These are phyloP conservation scores for Macroventuria anomochaeta DNA, from an alignment of 2,329 filamentous ascomycete species.

Conservation along the genomic window DNA sequence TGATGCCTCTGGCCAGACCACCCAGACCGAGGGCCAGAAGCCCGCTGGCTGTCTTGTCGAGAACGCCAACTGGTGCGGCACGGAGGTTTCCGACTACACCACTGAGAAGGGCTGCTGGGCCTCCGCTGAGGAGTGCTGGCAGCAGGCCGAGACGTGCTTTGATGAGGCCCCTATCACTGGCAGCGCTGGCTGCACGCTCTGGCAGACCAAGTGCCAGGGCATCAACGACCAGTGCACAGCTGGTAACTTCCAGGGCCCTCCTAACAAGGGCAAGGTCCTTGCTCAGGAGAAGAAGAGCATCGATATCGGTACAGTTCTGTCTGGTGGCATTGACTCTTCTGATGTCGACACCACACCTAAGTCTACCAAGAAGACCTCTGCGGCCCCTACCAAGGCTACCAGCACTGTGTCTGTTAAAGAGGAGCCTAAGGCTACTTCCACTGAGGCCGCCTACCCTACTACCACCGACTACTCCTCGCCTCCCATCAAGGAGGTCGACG, in stretches of 20 bases:
- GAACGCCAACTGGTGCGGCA: slow-evolving; percentile 76
- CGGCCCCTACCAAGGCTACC: neutral
- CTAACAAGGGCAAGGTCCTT: slow-evolving; percentile 51
- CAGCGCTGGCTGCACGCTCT: slow-evolving; percentile 64
- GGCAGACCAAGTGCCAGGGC: slow-evolving; percentile 66
- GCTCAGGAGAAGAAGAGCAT: slow-evolving; percentile 40
- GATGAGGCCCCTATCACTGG: slow-evolving; percentile 65
- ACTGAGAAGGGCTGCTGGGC: slow-evolving; percentile 66
- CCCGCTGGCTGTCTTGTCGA: slow-evolving; percentile 65
- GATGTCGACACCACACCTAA: slow-evolving; percentile 24
- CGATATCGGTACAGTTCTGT: slow-evolving; percentile 40
- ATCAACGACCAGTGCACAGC: slow-evolving; percentile 52
- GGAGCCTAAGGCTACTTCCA: neutral
- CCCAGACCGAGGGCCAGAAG: slow-evolving; percentile 59
- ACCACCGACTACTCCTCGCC: slow-evolving; percentile 13
- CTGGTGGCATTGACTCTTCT: slow-evolving; percentile 3
- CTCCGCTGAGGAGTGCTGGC: slow-evolving; percentile 55
- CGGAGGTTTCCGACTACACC: slow-evolving; percentile 64
- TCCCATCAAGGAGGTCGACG: slow-evolving; percentile 6
- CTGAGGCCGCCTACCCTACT: slow-evolving; percentile 11
- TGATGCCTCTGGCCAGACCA: slow-evolving; percentile 19
- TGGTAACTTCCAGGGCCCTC: slow-evolving; percentile 53
- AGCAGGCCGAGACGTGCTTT: slow-evolving; percentile 67
- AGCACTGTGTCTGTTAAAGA: slow-evolving; percentile 1
- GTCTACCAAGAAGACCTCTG: slow-evolving; percentile 9